A percentile compares a stretch with the other conserved stretches of the same genome.
Evolutionary conservation across 2,329 filamentous ascomycete genomes (phyloP).

Genomic region (Aspergillus ochraceoroseus): DNA sequence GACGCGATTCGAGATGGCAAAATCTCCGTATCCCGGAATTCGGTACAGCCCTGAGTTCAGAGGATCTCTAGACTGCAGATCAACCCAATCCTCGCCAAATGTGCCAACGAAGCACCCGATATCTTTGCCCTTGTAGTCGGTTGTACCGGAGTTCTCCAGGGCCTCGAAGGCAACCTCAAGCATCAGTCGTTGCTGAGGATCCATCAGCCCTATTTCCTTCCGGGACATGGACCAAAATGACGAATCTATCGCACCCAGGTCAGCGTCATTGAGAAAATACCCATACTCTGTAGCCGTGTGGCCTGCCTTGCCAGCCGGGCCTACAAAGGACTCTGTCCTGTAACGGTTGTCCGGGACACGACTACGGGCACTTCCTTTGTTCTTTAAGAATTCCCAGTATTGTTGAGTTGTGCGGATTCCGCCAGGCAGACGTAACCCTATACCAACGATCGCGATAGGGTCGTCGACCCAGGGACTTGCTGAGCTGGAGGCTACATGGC

Average conservation of each 20-base stretch:
- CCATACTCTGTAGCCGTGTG: too few relatives aligned
- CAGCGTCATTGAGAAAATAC: too few relatives aligned
- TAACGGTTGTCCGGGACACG: conserved; percentile 24
- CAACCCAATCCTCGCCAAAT: conserved; percentile 27
- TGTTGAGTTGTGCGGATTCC: conserved; percentile 14
- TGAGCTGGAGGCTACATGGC: too few relatives aligned
- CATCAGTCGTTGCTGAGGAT: conserved; percentile 33
- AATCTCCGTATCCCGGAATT: conserved; percentile 10
- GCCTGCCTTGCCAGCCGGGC: conserved; percentile 14
- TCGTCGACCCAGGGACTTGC: too few relatives aligned
- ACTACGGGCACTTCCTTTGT: conserved; percentile 14
- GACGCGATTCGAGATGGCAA: conserved; percentile 13
- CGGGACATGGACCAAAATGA: too few relatives aligned
- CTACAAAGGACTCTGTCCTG: conserved; percentile 24
- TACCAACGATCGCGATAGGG: conserved; percentile 15
- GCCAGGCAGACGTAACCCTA: conserved; percentile 21
- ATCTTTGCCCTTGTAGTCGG: conserved; percentile 28
- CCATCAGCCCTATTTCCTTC: conserved; percentile 21
- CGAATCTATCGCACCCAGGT: too few relatives aligned
- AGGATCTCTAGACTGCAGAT: conserved; percentile 19
- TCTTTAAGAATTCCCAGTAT: conserved; percentile 23
- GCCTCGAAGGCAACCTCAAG: conserved; percentile 33
- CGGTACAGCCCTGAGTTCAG: conserved; percentile 15
- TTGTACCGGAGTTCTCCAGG: conserved; percentile 30
- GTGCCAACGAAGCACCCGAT: conserved; percentile 28